Evolutionary conservation across 164 flowering plant species (phyloP).

Genomic region (Kingdonia uniflora): DNA sequence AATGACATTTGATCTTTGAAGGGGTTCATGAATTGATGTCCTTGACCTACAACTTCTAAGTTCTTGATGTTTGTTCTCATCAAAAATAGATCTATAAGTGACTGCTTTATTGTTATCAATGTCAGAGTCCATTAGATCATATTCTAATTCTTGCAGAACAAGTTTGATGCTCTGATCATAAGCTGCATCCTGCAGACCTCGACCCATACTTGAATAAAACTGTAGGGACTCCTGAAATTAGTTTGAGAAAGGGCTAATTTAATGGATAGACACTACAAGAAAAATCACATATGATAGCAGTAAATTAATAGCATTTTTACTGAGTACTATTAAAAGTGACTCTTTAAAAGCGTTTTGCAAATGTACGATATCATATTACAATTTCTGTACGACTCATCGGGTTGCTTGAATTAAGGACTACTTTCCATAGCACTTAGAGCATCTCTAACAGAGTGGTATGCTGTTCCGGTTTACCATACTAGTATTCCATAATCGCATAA

Average conservation of each 20-base stretch:
- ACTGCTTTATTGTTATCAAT: slow-evolving; percentile 27
- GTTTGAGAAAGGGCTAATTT: slow-evolving; percentile 19
- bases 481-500: too few species aligned
- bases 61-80: slow-evolving; percentile 20
- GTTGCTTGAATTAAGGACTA: too few species aligned
- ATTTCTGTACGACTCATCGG: too few species aligned
- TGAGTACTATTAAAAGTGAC: too few species aligned
- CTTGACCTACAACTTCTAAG: slow-evolving; percentile 17
- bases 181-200: slow-evolving; percentile 17
- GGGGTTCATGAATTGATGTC: slow-evolving; percentile 21
- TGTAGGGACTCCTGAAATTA: slow-evolving; percentile 11
- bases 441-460: too few species aligned
- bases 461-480: too few species aligned
- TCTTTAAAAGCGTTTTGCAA: too few species aligned
- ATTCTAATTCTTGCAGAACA: slow-evolving; percentile 51
- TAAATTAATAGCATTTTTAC: too few species aligned
- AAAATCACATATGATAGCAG: too few species aligned
- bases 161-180: slow-evolving; percentile 26
- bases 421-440: too few species aligned
- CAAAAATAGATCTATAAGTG: slow-evolving; percentile 18
- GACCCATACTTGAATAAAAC: slow-evolving; percentile 14
- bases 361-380: too few species aligned
- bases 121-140: slow-evolving; percentile 61
- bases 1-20: slow-evolving; percentile 10
- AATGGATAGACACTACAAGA: slow-evolving; percentile 22